These are phyloP conservation scores for Raffaelea deltoideospora DNA, from an alignment of 2,329 filamentous ascomycete species.

Conservation along the genomic window DNA sequence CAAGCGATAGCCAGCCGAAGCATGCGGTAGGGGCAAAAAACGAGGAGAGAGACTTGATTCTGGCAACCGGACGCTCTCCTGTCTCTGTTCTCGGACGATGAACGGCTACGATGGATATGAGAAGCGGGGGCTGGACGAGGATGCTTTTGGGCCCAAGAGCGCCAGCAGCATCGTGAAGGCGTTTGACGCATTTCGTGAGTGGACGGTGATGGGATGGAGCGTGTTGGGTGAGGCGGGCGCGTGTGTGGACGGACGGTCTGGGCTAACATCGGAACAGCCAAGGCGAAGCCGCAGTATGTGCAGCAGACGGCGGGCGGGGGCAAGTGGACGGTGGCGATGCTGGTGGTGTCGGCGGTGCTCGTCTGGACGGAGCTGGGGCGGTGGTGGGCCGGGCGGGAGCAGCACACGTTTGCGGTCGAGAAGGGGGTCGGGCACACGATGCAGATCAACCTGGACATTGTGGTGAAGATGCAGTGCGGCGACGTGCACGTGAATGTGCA, in stretches of 20 bases:
- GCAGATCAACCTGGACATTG: slow-evolving; percentile 92
- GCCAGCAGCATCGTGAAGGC: slow-evolving; percentile 54
- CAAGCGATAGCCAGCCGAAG: too few species aligned
- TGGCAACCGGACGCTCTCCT: too few species aligned
- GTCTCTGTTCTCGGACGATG: slow-evolving; percentile 33
- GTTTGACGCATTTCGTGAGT: slow-evolving; percentile 92
- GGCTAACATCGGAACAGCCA: slow-evolving; percentile 45
- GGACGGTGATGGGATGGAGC: not conserved
- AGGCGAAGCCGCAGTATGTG: slow-evolving; percentile 89
- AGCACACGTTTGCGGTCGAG: slow-evolving; percentile 85
- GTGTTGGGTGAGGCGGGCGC: too few species aligned
- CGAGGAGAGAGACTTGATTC: too few species aligned
- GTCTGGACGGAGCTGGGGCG: slow-evolving; percentile 61
- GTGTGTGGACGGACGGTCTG: not conserved
- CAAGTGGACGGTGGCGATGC: slow-evolving; percentile 81
- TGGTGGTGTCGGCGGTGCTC: slow-evolving; percentile 59
- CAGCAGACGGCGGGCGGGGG: slow-evolving; percentile 73
- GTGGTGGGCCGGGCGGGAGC: slow-evolving; percentile 75
- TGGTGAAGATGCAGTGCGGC: slow-evolving; percentile 73
- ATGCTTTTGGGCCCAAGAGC: slow-evolving; percentile 57
- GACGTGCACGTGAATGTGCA: slow-evolving; percentile 95
- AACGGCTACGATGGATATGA: slow-evolving; percentile 74
- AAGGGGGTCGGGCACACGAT: slow-evolving; percentile 76
- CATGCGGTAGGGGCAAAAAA: too few species aligned
- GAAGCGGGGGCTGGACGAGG: slow-evolving; percentile 54